Evolutionary conservation across 1,139 yeast genomes (phyloP), one percentile per base, ranked within the genome.

Genomic region (Debaryomyces sp.): DNA sequence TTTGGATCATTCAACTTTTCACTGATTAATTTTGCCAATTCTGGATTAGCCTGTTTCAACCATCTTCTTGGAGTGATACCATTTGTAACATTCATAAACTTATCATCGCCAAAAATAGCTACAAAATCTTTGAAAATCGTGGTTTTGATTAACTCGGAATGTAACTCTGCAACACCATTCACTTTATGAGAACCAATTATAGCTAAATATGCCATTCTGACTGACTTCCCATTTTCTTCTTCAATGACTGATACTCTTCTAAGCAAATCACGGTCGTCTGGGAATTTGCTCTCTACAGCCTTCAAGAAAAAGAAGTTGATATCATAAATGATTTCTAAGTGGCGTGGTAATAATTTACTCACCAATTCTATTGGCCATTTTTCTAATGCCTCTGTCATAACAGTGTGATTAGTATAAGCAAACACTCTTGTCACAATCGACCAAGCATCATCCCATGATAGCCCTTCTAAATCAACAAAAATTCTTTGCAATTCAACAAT

Each of bases 21-120:
- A 41, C 89, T 78, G 62, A 91, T 92, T 56, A 92, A 77, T 18
- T 71, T 75, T 23, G 96, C 82, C 61, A 91, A 77, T 56, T 76
- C 76, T 15, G 97, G 97, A 68, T 91, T 92, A 44, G 97, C 96
- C 72, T 91, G 97, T 66, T 85, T 85, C 66, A 91, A 80, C 98
- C 98, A 91, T 73, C 97, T 85, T 76, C 98, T 84, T 58, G 97
- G 97, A 4, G 97, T 92, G 62, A 91, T 84, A 72, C 97, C 97
- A 67, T 92, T 92, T 46, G 98, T 91, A 51, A 91, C 97, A 62
- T 91, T 91, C 51, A 89, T 88, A 68, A 91, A 91, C 70, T 88
- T 89, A 55, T 88, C 89, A 30, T 78, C 64, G 41, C 97, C 97
- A 59, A 82, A 90, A 41, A 91, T 80, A 54, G 78, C 79, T 52